Base-by-base conservation (phyloP, 2,329 filamentous ascomycete species). In the Trichoderma sp. region DNA sequence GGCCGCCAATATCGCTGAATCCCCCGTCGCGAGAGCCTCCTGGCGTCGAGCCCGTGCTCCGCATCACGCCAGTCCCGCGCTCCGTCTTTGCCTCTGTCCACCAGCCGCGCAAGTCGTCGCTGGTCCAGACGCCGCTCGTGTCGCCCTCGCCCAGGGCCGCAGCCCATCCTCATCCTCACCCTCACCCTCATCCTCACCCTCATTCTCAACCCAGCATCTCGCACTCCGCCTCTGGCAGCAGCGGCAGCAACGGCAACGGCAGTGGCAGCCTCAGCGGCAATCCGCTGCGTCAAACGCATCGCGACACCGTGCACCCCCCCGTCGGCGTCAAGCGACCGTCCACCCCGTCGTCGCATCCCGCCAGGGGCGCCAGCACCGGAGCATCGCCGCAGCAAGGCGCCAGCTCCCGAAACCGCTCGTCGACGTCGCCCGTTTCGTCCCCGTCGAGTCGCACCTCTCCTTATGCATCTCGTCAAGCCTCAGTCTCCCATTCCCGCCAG, bases 341-440 rank as follows among this genome's bases (percentile, higher is more conserved):
- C 21, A 69, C 69, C 28, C 68, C 69, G 17, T 66, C 70, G 19
- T 67, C 62, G 54, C 65, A 64, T 19, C 57, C 65, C 63, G 64
- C 47, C 48, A 55, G 67, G 21, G 63, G 67, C 28, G 67, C 69
- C 45, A 56, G 64, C 58, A 66, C 70, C 72, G 66, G 71, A 73
- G 24, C 74, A 73, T 62, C 75, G 74, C 67, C 69, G 51, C 65
- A 76, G 71, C 81, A 83, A 64, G 75, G 77, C 51, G 77, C 81
- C 47, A 80, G 79, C 72, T 81, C 80, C 68, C 76, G 82, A 67
- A 82, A 85, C 71, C 80, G 82, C 71, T 84, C 82, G 82, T 84
- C 83, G 14, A 65, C 63, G 2, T 67, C 66, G 34, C 62, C 63
- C 48, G 75, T 78, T 21, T 85, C 83, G 15, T 83, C 83, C 58